These are phyloP conservation scores for Pestalotiopsis sp. DNA, from an alignment of 2,329 filamentous ascomycete species.

Conservation along the genomic window DNA sequence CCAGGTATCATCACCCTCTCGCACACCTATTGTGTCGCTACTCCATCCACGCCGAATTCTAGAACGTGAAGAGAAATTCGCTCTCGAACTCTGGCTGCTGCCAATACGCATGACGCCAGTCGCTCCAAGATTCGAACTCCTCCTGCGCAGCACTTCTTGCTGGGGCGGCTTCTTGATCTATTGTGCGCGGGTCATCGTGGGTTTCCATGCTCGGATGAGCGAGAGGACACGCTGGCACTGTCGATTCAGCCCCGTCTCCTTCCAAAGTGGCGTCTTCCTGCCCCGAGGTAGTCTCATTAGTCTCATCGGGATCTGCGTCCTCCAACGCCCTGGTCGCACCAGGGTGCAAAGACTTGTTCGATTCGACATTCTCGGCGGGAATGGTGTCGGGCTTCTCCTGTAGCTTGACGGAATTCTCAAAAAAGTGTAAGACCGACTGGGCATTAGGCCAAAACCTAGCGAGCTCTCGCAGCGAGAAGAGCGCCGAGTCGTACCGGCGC, in stretches of 20 bases:
- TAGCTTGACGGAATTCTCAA: conserved; percentile 21
- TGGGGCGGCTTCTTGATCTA: background rate
- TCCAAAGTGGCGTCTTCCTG: background rate
- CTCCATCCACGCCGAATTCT: background rate
- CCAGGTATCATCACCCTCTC: background rate
- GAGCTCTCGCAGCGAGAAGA: conserved; percentile 21
- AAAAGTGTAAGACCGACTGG: conserved; percentile 22
- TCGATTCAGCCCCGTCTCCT: background rate
- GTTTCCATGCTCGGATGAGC: background rate
- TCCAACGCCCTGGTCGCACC: background rate
- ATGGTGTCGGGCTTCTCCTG: background rate
- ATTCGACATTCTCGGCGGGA: background rate
- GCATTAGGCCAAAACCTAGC: conserved; percentile 26
- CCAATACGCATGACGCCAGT: conserved; percentile 19
- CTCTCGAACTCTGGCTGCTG: conserved; percentile 19
- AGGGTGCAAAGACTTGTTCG: background rate
- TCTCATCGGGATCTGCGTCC: background rate
- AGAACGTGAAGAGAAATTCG: conserved; percentile 21
- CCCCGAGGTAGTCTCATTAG: background rate
- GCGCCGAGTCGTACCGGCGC: conserved; percentile 22
- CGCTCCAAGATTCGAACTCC: conserved; percentile 11
- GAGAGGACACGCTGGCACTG: background rate
- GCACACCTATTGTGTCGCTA: background rate
- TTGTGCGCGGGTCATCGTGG: background rate
- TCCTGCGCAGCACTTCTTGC: background rate